These are phyloP conservation scores for Nymphaea thermarum DNA, from an alignment of 164 flowering plant species.

Conservation along the genomic window DNA sequence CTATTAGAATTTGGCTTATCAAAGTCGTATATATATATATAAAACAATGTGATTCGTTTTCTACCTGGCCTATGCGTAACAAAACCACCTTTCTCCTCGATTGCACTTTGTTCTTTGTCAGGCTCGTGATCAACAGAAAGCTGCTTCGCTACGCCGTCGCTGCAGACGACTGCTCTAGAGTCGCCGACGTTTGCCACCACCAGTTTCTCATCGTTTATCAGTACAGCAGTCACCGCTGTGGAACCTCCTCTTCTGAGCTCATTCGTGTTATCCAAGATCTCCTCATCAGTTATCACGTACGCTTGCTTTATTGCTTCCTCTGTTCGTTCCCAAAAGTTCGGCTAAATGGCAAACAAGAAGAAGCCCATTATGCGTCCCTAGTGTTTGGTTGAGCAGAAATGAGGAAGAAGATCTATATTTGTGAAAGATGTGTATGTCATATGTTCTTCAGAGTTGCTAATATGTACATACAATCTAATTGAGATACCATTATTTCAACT, in stretches of 20 bases:
- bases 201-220: constrained; percentile 55
- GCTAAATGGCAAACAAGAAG: not conserved
- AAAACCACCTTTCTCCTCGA: constrained; percentile 70
- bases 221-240: constrained; percentile 83
- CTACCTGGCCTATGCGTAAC: constrained; percentile 64
- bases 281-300: constrained; percentile 45
- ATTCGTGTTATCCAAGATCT: constrained; percentile 36
- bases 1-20: too few species aligned
- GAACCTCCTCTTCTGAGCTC: constrained; percentile 72
- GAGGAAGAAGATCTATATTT: too few species aligned
- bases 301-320: constrained; percentile 67
- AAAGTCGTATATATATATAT: too few species aligned
- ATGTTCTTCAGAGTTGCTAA: too few species aligned
- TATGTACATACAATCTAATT: not conserved
- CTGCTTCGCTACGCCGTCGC: constrained; percentile 61
- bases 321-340: constrained; percentile 36
- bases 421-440: too few species aligned
- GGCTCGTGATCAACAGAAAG: constrained; percentile 86
- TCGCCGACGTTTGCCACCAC: constrained; percentile 88
- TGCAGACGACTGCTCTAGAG: constrained; percentile 73
- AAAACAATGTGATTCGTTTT: too few species aligned
- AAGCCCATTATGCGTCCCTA: not conserved
- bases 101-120: constrained; percentile 31
- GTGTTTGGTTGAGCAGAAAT: not conserved
- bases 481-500: not conserved